Percentiles rank a stretch among this genome's conserved stretches.
Conservation (phyloP, 352 stramenopile species). For the Pythium aristosporum region DNA sequence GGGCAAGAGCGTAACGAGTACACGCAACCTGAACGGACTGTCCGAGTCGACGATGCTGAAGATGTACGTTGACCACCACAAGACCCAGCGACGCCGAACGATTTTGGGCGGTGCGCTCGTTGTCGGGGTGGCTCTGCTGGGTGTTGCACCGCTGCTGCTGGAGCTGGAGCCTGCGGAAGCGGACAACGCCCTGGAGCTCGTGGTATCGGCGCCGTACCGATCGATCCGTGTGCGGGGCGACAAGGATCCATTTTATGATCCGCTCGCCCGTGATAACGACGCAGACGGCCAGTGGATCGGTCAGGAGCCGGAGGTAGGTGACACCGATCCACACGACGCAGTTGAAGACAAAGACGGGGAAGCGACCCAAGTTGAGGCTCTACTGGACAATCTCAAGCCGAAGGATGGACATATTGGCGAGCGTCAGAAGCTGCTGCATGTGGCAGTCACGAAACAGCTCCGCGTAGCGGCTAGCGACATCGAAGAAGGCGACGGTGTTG, state of each 20-base stretch:
- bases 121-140: conserved; percentile 16
- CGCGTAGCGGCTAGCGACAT: neutral
- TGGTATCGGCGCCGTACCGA: conserved; percentile 21
- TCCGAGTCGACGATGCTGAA: conserved; percentile 28
- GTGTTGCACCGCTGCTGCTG: conserved; percentile 23
- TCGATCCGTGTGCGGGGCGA: conserved; percentile 14
- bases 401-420: neutral
- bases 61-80: conserved; percentile 26
- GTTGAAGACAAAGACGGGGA: neutral
- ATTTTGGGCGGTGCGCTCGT: conserved; percentile 20
- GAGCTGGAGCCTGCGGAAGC: neutral
- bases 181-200: conserved; percentile 14
- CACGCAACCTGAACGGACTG: conserved; percentile 6
- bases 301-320: conserved; percentile 14
- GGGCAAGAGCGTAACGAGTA: conserved; percentile 3
- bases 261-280: neutral
- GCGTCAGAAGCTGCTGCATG: neutral
- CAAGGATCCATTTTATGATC: neutral
- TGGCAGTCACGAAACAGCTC: neutral
- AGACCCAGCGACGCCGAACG: conserved; percentile 24
- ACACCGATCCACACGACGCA: conserved; percentile 14
- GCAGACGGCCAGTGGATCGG: conserved; percentile 1
- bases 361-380: neutral
- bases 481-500: conserved; percentile 3
- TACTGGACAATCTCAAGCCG: neutral